Percentiles rank a stretch among this genome's conserved stretches.
Conservation (phyloP, 2,329 filamentous ascomycete genomes). For the Drechslerella dactyloides region DNA sequence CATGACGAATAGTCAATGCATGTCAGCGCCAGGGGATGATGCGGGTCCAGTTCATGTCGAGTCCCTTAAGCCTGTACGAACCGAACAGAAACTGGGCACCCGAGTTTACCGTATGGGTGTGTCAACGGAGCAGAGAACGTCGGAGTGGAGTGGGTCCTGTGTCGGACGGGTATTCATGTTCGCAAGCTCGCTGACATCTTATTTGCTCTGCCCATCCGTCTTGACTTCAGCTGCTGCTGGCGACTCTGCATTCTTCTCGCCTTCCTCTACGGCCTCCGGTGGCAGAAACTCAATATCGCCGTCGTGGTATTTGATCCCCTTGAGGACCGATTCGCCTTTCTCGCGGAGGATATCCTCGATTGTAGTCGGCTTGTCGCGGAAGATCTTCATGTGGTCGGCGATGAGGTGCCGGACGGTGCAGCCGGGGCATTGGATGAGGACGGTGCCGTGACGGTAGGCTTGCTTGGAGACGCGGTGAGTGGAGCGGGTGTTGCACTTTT, state of each 20-base stretch:
- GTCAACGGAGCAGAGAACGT: no score
- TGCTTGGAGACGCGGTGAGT: constrained; percentile 88
- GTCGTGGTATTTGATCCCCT: constrained; percentile 43
- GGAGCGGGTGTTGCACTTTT: constrained; percentile 80
- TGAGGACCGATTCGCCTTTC: constrained; percentile 40
- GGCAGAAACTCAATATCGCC: constrained; percentile 38
- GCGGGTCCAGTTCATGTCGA: no score
- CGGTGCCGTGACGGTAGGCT: constrained; percentile 88
- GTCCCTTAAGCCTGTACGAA: no score
- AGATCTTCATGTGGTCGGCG: constrained; percentile 78
- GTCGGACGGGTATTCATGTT: background rate
- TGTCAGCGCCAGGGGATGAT: no score
- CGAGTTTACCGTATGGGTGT: no score
- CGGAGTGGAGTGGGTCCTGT: no score
- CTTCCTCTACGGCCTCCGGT: constrained; percentile 21
- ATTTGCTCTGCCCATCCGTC: background rate
- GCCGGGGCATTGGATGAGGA: constrained; percentile 83
- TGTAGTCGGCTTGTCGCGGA: constrained; percentile 27
- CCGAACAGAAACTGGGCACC: no score
- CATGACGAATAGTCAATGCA: no score
- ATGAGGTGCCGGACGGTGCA: constrained; percentile 92
- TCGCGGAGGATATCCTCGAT: constrained; percentile 31
- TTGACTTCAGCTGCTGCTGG: background rate
- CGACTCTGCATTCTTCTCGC: background rate
- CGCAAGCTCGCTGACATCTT: background rate